Evolutionary conservation across 2,329 filamentous ascomycete species (phyloP), one percentile per base, ranked within the genome.

Genomic region (Pleoardoris graminearum): DNA sequence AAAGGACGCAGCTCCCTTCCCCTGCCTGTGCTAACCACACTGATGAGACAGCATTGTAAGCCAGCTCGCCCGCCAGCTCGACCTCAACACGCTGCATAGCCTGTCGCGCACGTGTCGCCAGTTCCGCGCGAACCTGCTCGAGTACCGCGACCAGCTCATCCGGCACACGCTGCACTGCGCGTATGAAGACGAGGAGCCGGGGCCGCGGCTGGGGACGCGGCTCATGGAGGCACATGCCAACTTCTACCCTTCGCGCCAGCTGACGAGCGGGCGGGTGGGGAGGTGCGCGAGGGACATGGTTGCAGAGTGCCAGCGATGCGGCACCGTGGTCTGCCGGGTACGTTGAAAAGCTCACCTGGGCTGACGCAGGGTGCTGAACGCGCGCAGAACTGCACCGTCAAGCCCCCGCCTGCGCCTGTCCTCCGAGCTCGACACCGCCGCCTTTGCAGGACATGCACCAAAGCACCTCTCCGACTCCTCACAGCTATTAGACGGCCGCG

Each of bases 371-470:
- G n/a, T n/a, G n/a, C n/a, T n/a, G n/a, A n/a, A n/a, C n/a, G n/a
- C n/a, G n/a, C n/a, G n/a, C 71, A 96, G 91, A 97, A 97, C 63
- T 97, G 93, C 74, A 87, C 87, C 5, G 88, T 90, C 66, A 96
- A 97, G 73, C 85, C 89, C 0, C 91, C 90, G 0, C 84, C 87
- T 2, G 79, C 81, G 1, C 77, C 81, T 27, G 80, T 85, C 19
- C 80, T 96, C 32, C 85, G 84, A 36, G 84, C 87, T 55, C 86
- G 93, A 33, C 88, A 95, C 69, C 88, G 93, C 44, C 84, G 93
- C 19, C 82, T 97, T 3, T 97, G 93, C 70, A 80, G 80, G 7
- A 81, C 85, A 8, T 97, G 93, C 70, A 82, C 85, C 25, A 86
- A 85, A 55, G 86, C 86, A 1, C 89, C 91, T 0, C 77, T 96